Conservation (phyloP, 257 asterid genomes). For the Solanum phureja region DNA sequence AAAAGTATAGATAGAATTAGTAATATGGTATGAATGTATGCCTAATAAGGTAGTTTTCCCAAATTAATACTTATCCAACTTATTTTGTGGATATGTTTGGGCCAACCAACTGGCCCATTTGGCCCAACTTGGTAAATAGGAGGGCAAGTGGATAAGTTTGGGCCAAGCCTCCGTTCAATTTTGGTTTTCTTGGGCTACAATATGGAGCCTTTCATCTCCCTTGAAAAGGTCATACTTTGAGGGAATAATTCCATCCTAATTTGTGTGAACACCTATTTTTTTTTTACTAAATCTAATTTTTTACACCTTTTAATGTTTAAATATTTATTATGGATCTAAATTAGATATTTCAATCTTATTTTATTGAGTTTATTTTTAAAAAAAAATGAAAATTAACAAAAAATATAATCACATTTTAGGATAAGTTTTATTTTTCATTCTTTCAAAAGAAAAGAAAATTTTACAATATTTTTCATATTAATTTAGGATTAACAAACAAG, state of each 20-base stretch:
- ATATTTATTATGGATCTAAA: neutral
- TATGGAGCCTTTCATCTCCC: too few relatives aligned
- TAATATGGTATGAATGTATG: accelerated
- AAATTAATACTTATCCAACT: neutral
- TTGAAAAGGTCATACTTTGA: too few relatives aligned
- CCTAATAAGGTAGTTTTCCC: neutral
- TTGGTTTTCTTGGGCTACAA: neutral
- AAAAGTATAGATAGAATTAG: too few relatives aligned
- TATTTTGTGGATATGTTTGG: neutral
- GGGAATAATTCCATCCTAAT: neutral
- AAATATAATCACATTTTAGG: neutral
- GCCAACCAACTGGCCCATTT: neutral
- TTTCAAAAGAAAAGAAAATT: too few relatives aligned
- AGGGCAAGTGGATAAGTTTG: neutral
- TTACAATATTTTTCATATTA: neutral
- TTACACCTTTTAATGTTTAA: too few relatives aligned
- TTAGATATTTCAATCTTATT: neutral
- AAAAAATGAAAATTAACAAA: too few relatives aligned
- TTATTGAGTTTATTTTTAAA: too few relatives aligned
- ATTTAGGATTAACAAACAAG: too few relatives aligned
- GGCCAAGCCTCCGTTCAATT: neutral
- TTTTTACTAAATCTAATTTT: too few relatives aligned
- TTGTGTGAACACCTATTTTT: too few relatives aligned
- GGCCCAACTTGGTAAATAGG: neutral
- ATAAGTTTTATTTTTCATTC: too few relatives aligned